phyloP scores from a whole-genome alignment of 2,329 filamentous ascomycete genomes.

The Aureobasidium sp. region DNA sequence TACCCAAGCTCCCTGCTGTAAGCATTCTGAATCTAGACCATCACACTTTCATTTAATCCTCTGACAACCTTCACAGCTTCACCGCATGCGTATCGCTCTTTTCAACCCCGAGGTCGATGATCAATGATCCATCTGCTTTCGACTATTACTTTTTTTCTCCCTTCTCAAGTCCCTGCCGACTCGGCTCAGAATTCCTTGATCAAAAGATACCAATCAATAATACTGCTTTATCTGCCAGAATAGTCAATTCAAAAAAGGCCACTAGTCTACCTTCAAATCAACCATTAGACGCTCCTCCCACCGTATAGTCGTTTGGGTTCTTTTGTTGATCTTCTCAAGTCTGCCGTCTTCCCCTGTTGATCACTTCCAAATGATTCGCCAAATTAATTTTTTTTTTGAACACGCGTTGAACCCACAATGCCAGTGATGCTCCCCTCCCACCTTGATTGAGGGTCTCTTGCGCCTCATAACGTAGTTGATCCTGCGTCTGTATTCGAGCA shows the following conservation, averaged over 20 bases:
- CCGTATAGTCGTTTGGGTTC: neutral
- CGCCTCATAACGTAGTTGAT: too few species aligned
- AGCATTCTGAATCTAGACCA: slow-evolving; percentile 36
- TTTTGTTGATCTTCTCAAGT: neutral
- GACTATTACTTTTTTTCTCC: neutral
- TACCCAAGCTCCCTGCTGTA: slow-evolving; percentile 93
- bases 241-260: slow-evolving; percentile 2
- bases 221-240: slow-evolving; percentile 11
- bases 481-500: too few species aligned
- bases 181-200: slow-evolving; percentile 13
- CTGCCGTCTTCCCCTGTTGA: neutral
- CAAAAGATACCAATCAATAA: slow-evolving; percentile 16
- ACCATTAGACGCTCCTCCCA: too few species aligned
- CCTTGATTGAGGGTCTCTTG: too few species aligned
- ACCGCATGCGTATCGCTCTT: slow-evolving; percentile 32
- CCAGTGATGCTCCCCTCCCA: too few species aligned
- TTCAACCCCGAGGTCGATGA: slow-evolving; percentile 29
- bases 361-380: too few species aligned
- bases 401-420: too few species aligned
- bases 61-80: slow-evolving; percentile 24
- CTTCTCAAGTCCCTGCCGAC: neutral
- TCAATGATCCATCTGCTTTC: slow-evolving; percentile 16
- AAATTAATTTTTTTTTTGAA: too few species aligned
- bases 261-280: neutral
- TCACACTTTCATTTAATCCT: neutral